A percentile compares a stretch with the other conserved stretches of the same genome.
Evolutionary conservation across 2,329 filamentous ascomycete genomes (phyloP).

Genomic region (Botrytis elliptica): DNA sequence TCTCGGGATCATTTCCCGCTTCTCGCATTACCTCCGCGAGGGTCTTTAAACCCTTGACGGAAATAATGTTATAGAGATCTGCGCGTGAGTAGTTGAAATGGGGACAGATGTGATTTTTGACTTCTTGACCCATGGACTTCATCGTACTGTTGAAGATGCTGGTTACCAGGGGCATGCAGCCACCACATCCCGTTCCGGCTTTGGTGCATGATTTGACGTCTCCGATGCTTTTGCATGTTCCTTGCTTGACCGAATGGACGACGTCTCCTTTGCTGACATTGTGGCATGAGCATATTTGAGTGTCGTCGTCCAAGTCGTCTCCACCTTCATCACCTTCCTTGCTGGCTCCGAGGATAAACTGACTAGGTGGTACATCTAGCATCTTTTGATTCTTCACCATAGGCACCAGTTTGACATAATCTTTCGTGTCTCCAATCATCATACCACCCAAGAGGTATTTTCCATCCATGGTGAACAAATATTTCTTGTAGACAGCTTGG

Average conservation of each 20-base stretch:
- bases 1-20: slow-evolving; percentile 67
- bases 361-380: slow-evolving; percentile 73
- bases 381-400: slow-evolving; percentile 82
- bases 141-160: slow-evolving; percentile 90
- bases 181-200: slow-evolving; percentile 85
- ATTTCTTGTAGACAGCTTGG: slow-evolving; percentile 87
- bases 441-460: slow-evolving; percentile 92
- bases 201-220: slow-evolving; percentile 90
- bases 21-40: slow-evolving; percentile 76
- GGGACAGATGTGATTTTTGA: slow-evolving; percentile 80
- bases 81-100: slow-evolving; percentile 83
- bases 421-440: slow-evolving; percentile 92
- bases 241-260: slow-evolving; percentile 68
- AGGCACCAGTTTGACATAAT: slow-evolving; percentile 85
- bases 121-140: slow-evolving; percentile 79
- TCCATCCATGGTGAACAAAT: slow-evolving; percentile 83
- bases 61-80: slow-evolving; percentile 87
- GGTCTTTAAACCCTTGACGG: slow-evolving; percentile 72
- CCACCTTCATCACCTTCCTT: slow-evolving; percentile 71
- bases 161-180: slow-evolving; percentile 84
- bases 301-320: slow-evolving; percentile 78
- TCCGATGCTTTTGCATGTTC: slow-evolving; percentile 75
- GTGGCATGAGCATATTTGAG: slow-evolving; percentile 89
- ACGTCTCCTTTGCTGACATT: slow-evolving; percentile 87
- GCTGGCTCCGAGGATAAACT: slow-evolving; percentile 78